Base-by-base conservation (phyloP, 768 basidiomycete species). In the Lactarius tabidus region DNA sequence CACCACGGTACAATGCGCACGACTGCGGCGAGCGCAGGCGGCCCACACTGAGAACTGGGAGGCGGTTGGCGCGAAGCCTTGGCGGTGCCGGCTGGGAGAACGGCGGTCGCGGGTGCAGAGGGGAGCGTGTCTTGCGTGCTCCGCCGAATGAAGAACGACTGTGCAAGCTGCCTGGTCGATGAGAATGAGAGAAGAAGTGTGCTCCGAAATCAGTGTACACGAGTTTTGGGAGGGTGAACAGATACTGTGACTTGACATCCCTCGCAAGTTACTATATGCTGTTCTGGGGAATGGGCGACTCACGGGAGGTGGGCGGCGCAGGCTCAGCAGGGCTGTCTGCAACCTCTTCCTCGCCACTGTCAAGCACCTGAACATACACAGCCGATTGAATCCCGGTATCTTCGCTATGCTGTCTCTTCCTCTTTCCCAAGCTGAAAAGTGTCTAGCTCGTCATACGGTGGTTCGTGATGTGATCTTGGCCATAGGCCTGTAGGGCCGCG, bases 1-100 rank as follows among this genome's bases (percentile, higher is more conserved):
- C 62, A 64, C 67, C 67, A 69, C 1, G 66, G 63, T 12, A 67
- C 57, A 63, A 60, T 8, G 29, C 69, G 69, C 29, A 31, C 18
- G 20, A 57, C 33, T 18, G 35, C 18, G 10, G 53, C 38, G 45
- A 67, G 51, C 2, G 59, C 23, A 3, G 59, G 62, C 6, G 61
- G 57, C 2, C 35, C 4, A 52, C 57, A 63, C 3, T 43, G 60
- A 12, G 65, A 10, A 6, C 48, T 38, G 3, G 65, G 59, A 14
- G 65, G 60, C 12, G 23, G 29, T n/a, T 43, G 29, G n/a, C 41
- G 26, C 1, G 7, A 18, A n/a, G 45, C 29, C 15, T 5, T 6
- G 17, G 20, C 1, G 12, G 41, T 20, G 28, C 48, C n/a, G 2
- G 1, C 23, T 28, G 51, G 36, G 56, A 36, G 28, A 18, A 18